Evolutionary conservation across 345 rosid genomes (phyloP).

Genomic region (Acer negundo): DNA sequence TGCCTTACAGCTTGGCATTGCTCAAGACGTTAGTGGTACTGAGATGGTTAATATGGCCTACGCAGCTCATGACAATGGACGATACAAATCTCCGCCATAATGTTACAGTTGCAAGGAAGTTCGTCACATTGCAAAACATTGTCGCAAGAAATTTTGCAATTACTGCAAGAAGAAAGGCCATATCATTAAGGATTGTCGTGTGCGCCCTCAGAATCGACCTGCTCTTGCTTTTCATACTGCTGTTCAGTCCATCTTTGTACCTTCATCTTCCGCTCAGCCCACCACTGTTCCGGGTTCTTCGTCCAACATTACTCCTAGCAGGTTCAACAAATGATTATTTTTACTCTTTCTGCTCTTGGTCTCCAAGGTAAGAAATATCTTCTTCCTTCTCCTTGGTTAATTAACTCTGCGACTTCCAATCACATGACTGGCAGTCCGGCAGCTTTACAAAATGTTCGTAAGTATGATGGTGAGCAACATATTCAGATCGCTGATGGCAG

Average conservation of each 20-base stretch:
- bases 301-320: too few relatives aligned
- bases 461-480: background rate
- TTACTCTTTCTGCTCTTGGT: background rate
- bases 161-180: background rate
- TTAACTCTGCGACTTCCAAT: conserved; percentile 1
- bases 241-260: background rate
- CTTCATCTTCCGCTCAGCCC: too few relatives aligned
- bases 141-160: conserved; percentile 8
- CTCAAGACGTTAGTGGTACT: background rate
- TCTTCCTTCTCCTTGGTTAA: background rate
- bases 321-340: conserved; percentile 6
- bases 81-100: background rate
- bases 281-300: too few relatives aligned
- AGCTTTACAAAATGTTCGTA: background rate
- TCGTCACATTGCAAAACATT: too few relatives aligned
- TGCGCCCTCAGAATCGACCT: too few relatives aligned
- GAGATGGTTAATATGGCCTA: conserved; percentile 4
- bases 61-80: background rate
- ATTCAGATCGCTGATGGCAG: background rate
- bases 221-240: too few relatives aligned
- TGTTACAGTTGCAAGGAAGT: conserved; percentile 16
- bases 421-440: background rate
- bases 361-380: background rate
- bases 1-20: background rate
- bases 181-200: background rate